Conservation (phyloP, 179 eudicot genomes). For the Spergularia azorica region DNA sequence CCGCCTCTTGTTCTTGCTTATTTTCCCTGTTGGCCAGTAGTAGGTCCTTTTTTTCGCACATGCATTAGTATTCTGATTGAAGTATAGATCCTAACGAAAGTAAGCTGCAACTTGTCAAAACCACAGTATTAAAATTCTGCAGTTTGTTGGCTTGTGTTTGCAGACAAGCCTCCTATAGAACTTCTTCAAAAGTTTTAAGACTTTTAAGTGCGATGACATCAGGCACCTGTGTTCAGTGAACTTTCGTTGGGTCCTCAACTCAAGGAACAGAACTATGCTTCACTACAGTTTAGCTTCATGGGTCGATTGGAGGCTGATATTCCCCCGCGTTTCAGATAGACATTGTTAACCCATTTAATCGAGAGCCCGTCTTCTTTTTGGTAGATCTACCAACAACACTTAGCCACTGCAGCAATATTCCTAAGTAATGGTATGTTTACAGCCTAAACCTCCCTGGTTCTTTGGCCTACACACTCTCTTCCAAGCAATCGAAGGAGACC, state of each 20-base stretch:
- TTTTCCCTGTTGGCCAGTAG: no score
- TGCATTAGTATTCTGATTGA: background rate
- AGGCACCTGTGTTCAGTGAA: slow-evolving; percentile 97
- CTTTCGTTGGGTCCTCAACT: slow-evolving; percentile 97
- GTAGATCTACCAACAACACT: background rate
- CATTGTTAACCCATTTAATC: slow-evolving; percentile 56
- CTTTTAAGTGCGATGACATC: slow-evolving; percentile 89
- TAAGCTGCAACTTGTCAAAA: background rate
- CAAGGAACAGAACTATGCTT: slow-evolving; percentile 66
- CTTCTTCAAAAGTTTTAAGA: slow-evolving; percentile 97
- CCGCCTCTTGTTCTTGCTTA: no score
- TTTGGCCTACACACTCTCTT: background rate
- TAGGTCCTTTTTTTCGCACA: no score
- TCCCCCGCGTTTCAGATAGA: no score
- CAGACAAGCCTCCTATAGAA: slow-evolving; percentile 96
- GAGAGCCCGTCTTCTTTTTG: background rate
- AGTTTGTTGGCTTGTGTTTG: slow-evolving; percentile 20
- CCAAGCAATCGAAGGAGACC: slow-evolving; percentile 79
- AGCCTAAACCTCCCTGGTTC: slow-evolving; percentile 34
- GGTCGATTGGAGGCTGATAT: slow-evolving; percentile 82
- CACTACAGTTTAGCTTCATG: slow-evolving; percentile 94
- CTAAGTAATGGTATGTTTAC: no score
- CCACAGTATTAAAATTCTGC: background rate
- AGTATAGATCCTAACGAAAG: background rate
- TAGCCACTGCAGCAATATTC: no score